Evolutionary conservation across 805 yeast species (phyloP), one percentile per base, ranked within the genome.

Genomic region (Pichia cabralensis): DNA sequence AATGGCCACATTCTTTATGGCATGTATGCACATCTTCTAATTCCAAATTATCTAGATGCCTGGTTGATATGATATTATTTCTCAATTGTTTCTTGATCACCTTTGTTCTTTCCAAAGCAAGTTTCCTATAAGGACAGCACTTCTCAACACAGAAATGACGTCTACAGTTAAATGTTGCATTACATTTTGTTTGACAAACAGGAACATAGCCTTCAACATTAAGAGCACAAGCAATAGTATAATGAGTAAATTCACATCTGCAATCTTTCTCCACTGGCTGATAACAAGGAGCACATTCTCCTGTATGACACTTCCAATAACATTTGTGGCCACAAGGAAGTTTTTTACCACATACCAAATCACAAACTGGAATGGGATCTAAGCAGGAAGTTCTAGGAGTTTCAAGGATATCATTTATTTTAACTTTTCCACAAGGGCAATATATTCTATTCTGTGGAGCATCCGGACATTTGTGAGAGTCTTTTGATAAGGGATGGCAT

Each of bases 301-400:
- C 96, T 11, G 64, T 68, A 54, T 86, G 96, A 55, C 96, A 86
- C 19, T 60, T 60, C 54, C 71, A 65, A 38, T 65, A 62, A 55
- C 96, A 86, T 13, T 41, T 49, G 44, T 74, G 89, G 2, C 95
- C 95, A 61, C 96, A 86, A 0, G 65, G 55, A 26, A 84, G 54
- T 7, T 37, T 34, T 52, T 80, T 81, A 5, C 67, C 77, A 56
- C 96, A 86, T 0, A 57, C 56, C 4, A 64, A 48, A 6, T 65
- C 75, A 60, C 96, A 86, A 8, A 77, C 73, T 4, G 95, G 92
- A 24, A 85, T 66, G 1, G 85, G 80, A 43, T 84, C 95, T 2
- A 80, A 64, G 56, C 96, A 86, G 21, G 64, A 57, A 0, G 45
- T 46, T 43, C 96, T 67, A 10, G 58, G 53, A 3, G 47, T 44